Percentiles rank a stretch among this genome's conserved stretches.
phyloP scores from a whole-genome alignment of 306 rosid species.

The Hylodesmum podocarpum region DNA sequence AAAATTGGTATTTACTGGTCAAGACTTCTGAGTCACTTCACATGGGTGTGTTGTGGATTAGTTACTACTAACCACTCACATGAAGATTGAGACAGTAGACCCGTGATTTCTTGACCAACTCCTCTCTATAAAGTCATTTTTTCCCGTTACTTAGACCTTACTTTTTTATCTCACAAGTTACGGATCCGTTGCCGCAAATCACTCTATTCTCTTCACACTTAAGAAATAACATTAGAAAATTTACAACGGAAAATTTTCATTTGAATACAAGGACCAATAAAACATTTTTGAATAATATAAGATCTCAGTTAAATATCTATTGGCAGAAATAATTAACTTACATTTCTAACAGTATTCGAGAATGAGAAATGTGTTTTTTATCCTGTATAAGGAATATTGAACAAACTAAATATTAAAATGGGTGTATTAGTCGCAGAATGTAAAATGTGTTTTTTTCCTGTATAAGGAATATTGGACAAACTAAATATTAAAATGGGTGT shows the following conservation, averaged over 20 bases:
- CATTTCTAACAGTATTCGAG: too few species aligned
- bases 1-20: background rate
- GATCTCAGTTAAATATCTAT: too few species aligned
- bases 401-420: too few species aligned
- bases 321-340: too few species aligned
- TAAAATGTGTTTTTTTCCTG: too few species aligned
- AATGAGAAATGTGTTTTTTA: too few species aligned
- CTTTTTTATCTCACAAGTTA: background rate
- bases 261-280: too few species aligned
- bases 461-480: too few species aligned
- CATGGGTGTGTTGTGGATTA: constrained; percentile 33
- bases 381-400: too few species aligned
- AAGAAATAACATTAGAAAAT: background rate
- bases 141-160: background rate
- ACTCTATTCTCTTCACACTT: background rate
- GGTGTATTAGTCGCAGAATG: too few species aligned
- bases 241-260: background rate
- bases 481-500: too few species aligned
- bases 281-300: too few species aligned
- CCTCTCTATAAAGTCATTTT: background rate
- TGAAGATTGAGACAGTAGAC: constrained; percentile 19
- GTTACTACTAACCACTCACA: constrained; percentile 19
- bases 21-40: constrained; percentile 22
- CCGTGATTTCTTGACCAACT: constrained; percentile 31
- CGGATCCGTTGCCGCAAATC: constrained; percentile 9